Evolutionary conservation across 805 yeast species (phyloP), one percentile per base, ranked within the genome.

Genomic region (Debaryomyces tyrocola): DNA sequence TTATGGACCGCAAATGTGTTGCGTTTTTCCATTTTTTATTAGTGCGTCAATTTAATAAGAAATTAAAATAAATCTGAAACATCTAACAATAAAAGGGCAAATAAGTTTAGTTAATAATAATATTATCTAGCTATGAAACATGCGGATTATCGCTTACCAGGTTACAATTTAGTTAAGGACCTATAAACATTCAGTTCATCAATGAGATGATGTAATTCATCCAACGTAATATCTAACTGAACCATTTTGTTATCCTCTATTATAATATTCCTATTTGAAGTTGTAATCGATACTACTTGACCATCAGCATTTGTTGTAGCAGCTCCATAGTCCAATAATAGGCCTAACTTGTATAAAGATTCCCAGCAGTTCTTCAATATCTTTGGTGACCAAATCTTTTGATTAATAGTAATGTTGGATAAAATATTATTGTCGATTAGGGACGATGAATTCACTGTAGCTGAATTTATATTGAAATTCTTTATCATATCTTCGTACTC

Each of bases 301-400:
- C 68, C 66, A 45, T 73, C 76, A 44, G 64, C 73, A 42, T 67
- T 69, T 38, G 68, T 62, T 7, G 77, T 74, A 3, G 75, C 61
- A 6, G 74, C 74, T 20, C 73, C 63, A 31, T 68, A 69, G 44
- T 78, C 82, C 4, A 75, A 57, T 8, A 87, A 56, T 5, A 88
- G 59, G 1, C 85, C 84, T 24, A 75, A 53, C n/a, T 68, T 67
- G 51, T 78, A 79, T 28, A 90, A 61, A 1, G 77, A 69, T 53
- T 87, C 94, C 97, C 97, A 90, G 33, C 87, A 79, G 34, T 79
- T 79, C 40, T 79, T 74, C 51, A 90, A 74, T 21, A 84, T 79
- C 29, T 71, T 77, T 46, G 82, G 72, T 4, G 82, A 68, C 89
- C 91, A 83, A 5, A 79, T 58, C 54, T 84, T 82, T 20, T 63